A percentile compares a stretch with the other conserved stretches of the same genome.
These are phyloP conservation scores for Myrmaecium sp. DNA, from an alignment of 2,329 filamentous ascomycete species.

Conservation along the genomic window DNA sequence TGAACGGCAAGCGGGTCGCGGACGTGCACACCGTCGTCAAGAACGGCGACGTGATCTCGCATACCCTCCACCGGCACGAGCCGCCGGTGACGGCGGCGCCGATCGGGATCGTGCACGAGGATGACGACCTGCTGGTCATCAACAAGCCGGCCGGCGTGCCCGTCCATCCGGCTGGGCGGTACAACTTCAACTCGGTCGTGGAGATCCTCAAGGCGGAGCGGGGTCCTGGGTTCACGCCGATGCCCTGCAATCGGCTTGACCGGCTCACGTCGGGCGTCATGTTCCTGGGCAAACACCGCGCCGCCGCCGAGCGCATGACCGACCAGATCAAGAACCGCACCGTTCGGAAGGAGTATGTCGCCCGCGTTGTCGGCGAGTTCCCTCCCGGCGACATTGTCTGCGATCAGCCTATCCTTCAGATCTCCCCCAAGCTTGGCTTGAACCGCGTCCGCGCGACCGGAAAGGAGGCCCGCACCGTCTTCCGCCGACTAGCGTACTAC, in stretches of 20 bases:
- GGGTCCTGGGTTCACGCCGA: slow-evolving; percentile 38
- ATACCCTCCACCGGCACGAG: slow-evolving; percentile 90
- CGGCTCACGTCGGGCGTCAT: slow-evolving; percentile 90
- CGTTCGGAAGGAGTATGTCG: slow-evolving; percentile 89
- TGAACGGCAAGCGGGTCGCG: slow-evolving; percentile 58
- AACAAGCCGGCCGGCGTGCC: slow-evolving; percentile 93
- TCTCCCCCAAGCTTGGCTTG: slow-evolving; percentile 85
- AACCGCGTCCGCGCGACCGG: slow-evolving; percentile 91
- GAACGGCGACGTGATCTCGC: slow-evolving; percentile 82
- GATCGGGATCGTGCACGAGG: slow-evolving; percentile 74
- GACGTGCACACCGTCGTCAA: slow-evolving; percentile 52
- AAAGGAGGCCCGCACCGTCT: slow-evolving; percentile 78
- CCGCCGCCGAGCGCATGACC: slow-evolving; percentile 61
- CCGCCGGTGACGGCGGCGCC: slow-evolving; percentile 73
- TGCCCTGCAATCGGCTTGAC: slow-evolving; percentile 85
- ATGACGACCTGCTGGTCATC: slow-evolving; percentile 85
- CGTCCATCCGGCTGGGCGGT: slow-evolving; percentile 86
- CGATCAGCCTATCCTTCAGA: slow-evolving; percentile 82
- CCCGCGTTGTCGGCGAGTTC: slow-evolving; percentile 78
- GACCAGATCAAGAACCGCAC: slow-evolving; percentile 62
- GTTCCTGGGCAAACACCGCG: slow-evolving; percentile 83
- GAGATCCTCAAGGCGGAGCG: slow-evolving; percentile 80
- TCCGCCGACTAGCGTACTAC: slow-evolving; percentile 86
- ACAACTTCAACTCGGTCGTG: slow-evolving; percentile 86
- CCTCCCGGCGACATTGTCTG: slow-evolving; percentile 83